phyloP scores from a whole-genome alignment of 202 grass and related monocot genomes.

The Carex sylvatica region DNA sequence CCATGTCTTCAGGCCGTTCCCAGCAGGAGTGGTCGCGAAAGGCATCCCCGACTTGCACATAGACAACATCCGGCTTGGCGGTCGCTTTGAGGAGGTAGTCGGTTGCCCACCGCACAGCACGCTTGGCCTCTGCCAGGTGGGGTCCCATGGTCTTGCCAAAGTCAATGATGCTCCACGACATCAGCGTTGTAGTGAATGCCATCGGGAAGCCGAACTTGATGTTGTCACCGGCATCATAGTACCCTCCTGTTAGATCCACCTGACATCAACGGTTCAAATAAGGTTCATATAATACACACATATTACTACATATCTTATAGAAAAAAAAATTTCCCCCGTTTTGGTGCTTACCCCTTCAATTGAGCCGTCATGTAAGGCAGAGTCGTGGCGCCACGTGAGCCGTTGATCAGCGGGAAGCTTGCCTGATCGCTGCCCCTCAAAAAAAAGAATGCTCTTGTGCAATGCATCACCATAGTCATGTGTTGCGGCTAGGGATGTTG shows the following conservation, averaged over 20 bases:
- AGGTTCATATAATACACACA: not conserved
- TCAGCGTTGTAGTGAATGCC: slow-evolving; percentile 92
- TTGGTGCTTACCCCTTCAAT: slow-evolving; percentile 43
- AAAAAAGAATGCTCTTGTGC: slow-evolving; percentile 91
- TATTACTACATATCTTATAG: not conserved
- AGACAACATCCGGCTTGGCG: slow-evolving; percentile 42
- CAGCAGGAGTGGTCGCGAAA: slow-evolving; percentile 54
- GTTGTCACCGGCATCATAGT: slow-evolving; percentile 99
- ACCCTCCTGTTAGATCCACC: slow-evolving; percentile 87
- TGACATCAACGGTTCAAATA: slow-evolving; percentile 3
- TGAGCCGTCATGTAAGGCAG: slow-evolving; percentile 65
- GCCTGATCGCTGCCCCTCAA: slow-evolving; percentile 91
- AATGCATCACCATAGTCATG: slow-evolving; percentile 85
- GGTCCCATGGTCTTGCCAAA: slow-evolving; percentile 61
- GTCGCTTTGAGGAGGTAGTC: slow-evolving; percentile 87
- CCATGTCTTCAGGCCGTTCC: slow-evolving; percentile 78
- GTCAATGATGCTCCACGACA: slow-evolving; percentile 94
- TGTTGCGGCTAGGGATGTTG: slow-evolving; percentile 15
- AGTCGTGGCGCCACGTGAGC: slow-evolving; percentile 77
- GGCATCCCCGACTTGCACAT: slow-evolving; percentile 78
- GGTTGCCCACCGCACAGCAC: slow-evolving; percentile 68
- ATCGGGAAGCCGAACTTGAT: slow-evolving; percentile 98
- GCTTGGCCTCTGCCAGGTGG: slow-evolving; percentile 39
- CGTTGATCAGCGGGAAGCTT: slow-evolving; percentile 50
- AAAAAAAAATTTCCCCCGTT: not conserved